phyloP scores from a whole-genome alignment of 805 yeast species.

The Kuraishia molischiana region DNA sequence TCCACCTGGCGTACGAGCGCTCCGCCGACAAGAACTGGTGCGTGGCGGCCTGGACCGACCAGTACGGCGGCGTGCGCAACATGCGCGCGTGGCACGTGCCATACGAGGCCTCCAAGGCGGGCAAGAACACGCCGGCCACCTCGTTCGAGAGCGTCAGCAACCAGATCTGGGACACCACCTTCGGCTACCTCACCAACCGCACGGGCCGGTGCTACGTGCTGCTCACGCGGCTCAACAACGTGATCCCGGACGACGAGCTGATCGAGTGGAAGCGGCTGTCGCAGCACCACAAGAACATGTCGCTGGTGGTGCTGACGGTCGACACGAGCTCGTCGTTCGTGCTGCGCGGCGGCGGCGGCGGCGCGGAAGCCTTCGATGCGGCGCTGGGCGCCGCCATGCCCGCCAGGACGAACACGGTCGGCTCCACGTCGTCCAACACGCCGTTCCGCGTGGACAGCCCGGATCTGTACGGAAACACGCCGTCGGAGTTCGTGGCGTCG shows the following conservation, averaged over 20 bases:
- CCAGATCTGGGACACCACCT: slow-evolving; percentile 57
- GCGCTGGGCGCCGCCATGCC: background rate
- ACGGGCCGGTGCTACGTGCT: slow-evolving; percentile 55
- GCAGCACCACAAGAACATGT: slow-evolving; percentile 41
- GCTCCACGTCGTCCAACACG: slow-evolving; percentile 14
- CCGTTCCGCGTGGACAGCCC: slow-evolving; percentile 6
- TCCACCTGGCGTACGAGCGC: slow-evolving; percentile 81
- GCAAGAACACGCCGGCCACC: slow-evolving; percentile 5
- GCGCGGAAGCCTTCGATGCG: background rate
- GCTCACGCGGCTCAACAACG: slow-evolving; percentile 60
- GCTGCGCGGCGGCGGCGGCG: slow-evolving; percentile 4
- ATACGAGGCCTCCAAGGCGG: slow-evolving; percentile 6
- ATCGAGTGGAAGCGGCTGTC: slow-evolving; percentile 72
- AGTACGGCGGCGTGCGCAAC: slow-evolving; percentile 54
- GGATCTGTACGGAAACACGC: slow-evolving; percentile 5
- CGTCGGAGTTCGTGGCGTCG: slow-evolving; percentile 3
- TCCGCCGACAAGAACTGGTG: slow-evolving; percentile 79
- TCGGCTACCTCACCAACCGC: slow-evolving; percentile 27
- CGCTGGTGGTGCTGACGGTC: slow-evolving; percentile 62
- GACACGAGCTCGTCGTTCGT: slow-evolving; percentile 38
- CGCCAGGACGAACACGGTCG: slow-evolving; percentile 12
- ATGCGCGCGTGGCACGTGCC: slow-evolving; percentile 54
- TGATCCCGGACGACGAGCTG: slow-evolving; percentile 74
- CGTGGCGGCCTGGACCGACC: slow-evolving; percentile 84
- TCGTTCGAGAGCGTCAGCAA: slow-evolving; percentile 49